Conservation (phyloP, 352 stramenopile species). For the Phytophthora ohioensis region DNA sequence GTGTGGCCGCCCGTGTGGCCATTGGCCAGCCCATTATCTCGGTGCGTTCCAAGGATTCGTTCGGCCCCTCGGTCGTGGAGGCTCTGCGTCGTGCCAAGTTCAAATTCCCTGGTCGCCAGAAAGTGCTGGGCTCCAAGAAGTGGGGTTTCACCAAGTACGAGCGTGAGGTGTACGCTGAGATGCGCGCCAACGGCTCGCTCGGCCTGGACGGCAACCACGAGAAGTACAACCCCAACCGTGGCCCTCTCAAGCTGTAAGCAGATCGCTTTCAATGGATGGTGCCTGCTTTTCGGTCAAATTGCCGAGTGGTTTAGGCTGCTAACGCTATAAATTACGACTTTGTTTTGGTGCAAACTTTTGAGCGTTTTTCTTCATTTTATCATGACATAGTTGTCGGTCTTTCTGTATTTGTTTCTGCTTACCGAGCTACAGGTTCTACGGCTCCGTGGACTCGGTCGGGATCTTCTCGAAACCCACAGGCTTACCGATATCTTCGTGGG, state of each 20-base stretch:
- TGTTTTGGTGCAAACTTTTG: slow-evolving; percentile 37
- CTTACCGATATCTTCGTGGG: slow-evolving; percentile 57
- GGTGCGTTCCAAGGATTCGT: slow-evolving; percentile 97
- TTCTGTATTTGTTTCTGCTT: slow-evolving; percentile 10
- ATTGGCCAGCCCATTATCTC: slow-evolving; percentile 99
- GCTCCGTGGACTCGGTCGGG: neutral
- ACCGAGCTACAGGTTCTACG: slow-evolving; percentile 8
- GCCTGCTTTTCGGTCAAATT: slow-evolving; percentile 12
- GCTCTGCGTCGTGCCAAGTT: slow-evolving; percentile 99
- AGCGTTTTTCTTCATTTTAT: slow-evolving; percentile 18
- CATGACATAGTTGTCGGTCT: neutral
- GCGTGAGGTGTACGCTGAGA: slow-evolving; percentile 97
- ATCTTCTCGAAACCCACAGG: slow-evolving; percentile 71
- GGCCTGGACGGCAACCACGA: slow-evolving; percentile 97
- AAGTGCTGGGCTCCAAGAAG: slow-evolving; percentile 99
- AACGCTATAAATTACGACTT: slow-evolving; percentile 59
- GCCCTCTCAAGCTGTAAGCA: slow-evolving; percentile 68
- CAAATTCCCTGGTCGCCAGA: slow-evolving; percentile 99
- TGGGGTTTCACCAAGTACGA: slow-evolving; percentile 99
- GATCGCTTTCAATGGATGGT: slow-evolving; percentile 25
- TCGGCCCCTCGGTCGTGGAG: slow-evolving; percentile 95
- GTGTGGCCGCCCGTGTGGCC: slow-evolving; percentile 97
- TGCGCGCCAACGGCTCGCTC: slow-evolving; percentile 95
- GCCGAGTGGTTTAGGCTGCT: slow-evolving; percentile 35
- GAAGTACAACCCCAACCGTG: slow-evolving; percentile 96